Conservation (phyloP, 768 basidiomycete genomes). For the Kwoniella europaea region DNA sequence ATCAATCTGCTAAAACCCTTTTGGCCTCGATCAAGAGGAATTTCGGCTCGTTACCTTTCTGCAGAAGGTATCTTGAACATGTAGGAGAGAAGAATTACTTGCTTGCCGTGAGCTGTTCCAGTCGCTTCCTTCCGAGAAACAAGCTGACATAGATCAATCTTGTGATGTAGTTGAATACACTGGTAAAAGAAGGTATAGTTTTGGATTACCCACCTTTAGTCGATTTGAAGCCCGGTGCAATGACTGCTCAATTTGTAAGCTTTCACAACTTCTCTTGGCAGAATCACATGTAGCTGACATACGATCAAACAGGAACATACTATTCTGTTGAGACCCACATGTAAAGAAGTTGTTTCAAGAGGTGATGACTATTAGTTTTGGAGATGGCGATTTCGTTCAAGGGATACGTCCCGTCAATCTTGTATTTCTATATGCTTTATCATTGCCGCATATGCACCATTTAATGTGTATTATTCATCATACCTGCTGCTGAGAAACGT, state of each 20-base stretch:
- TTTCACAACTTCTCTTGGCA: too few species aligned
- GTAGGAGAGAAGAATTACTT: slow-evolving; percentile 90
- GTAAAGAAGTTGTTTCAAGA: slow-evolving; percentile 62
- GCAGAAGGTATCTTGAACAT: slow-evolving; percentile 91
- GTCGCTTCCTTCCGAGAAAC: not conserved
- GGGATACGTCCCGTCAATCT: too few species aligned
- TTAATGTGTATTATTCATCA: slow-evolving; percentile 9
- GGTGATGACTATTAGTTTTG: slow-evolving; percentile 60
- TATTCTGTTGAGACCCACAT: slow-evolving; percentile 61
- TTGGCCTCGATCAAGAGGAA: slow-evolving; percentile 85
- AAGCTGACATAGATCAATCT: not conserved
- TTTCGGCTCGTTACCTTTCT: slow-evolving; percentile 95
- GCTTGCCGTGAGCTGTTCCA: slow-evolving; percentile 67
- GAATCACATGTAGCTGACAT: not conserved
- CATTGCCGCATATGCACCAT: not conserved
- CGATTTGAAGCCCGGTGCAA: slow-evolving; percentile 72
- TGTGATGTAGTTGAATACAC: slow-evolving; percentile 74
- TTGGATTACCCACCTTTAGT: slow-evolving; percentile 90
- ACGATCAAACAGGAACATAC: slow-evolving; percentile 60
- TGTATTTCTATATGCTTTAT: too few species aligned
- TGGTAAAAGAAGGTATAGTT: slow-evolving; percentile 86
- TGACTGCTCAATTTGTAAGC: slow-evolving; percentile 79
- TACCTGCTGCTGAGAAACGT: slow-evolving; percentile 6
- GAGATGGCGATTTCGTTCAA: too few species aligned
- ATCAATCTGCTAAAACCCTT: slow-evolving; percentile 82